These are phyloP conservation scores for Phytophthora cryptogea DNA, from an alignment of 352 stramenopile genomes.

Conservation along the genomic window DNA sequence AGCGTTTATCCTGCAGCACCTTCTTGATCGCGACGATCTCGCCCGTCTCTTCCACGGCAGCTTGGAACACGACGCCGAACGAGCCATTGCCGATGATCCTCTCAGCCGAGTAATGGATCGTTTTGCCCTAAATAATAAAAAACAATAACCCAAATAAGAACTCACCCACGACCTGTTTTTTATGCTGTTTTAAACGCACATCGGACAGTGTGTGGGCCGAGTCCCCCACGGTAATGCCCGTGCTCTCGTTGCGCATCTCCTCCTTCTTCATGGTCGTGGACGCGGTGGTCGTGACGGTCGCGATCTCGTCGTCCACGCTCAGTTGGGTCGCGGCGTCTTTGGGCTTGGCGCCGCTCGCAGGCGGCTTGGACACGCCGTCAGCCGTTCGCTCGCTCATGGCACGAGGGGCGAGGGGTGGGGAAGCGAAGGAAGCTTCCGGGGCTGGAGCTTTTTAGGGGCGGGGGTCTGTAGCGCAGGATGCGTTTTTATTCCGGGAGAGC, in stretches of 20 bases:
- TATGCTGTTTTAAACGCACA: slow-evolving; percentile 36
- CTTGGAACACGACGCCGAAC: slow-evolving; percentile 99
- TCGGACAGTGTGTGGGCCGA: slow-evolving; percentile 82
- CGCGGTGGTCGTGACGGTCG: slow-evolving; percentile 44
- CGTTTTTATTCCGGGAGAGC: slow-evolving; percentile 27
- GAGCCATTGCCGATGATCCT: slow-evolving; percentile 99
- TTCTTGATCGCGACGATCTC: slow-evolving; percentile 99
- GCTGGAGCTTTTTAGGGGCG: slow-evolving; percentile 9
- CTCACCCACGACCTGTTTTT: not conserved
- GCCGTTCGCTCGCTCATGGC: slow-evolving; percentile 35
- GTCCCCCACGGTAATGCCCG: slow-evolving; percentile 81
- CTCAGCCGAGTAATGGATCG: slow-evolving; percentile 96
- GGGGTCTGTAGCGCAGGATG: not conserved
- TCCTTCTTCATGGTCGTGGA: slow-evolving; percentile 69
- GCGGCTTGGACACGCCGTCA: slow-evolving; percentile 22
- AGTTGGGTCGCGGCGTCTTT: slow-evolving; percentile 27
- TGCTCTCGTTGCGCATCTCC: slow-evolving; percentile 86
- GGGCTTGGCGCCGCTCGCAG: slow-evolving; percentile 11
- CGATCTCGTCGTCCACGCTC: slow-evolving; percentile 40
- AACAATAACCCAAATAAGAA: slow-evolving; percentile 4
- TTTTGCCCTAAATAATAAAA: slow-evolving; percentile 68
- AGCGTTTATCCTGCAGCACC: slow-evolving; percentile 99
- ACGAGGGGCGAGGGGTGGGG: not conserved
- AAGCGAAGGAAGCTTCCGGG: not conserved
- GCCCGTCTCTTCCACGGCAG: slow-evolving; percentile 95